Base-by-base conservation (phyloP, 1,139 yeast species). In the Sugiyamaella japonica region DNA sequence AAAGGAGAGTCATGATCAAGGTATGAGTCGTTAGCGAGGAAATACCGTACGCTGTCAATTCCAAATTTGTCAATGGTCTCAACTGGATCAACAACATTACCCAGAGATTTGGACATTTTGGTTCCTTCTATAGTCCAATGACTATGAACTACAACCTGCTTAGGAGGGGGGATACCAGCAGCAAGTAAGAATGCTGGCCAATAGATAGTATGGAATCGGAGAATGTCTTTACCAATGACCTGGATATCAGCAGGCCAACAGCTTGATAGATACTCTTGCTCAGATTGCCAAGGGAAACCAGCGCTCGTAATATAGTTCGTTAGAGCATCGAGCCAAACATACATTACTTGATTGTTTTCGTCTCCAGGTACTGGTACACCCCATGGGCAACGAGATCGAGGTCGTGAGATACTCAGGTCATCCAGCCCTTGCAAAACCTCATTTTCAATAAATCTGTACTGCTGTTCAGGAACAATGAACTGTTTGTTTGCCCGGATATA, bases 241-340 rank as follows among this genome's bases (percentile, higher is more conserved):
- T 93, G 98, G 0, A 85, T 82, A 6, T 91, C 79, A 0, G 76
- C 82, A 0, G 86, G 86, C 83, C 85, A 83, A 49, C 55, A 34
- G 34, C 61, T 55, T 17, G 54, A 53, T n/a, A 53, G 59, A 25
- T 39, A 52, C 5, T 55, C 59, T 7, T 56, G 25, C 23, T 54
- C 56, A 47, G 54, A 41, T 12, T 66, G 64, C 69, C 71, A 67
- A 3, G 89, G 85, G 56, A 82, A 87, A 1, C 89, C 90, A 3
- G 85, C 76, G 0, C 89, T 82, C 0, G 97, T 88, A 8, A 90
- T 56, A 67, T 93, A 93, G 67, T 90, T 93, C 48, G 88, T 77
- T 53, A 93, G 76, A 0, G 99, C 99, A 72, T 93, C 99, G 59
- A 93, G 86, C 99, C 99, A 93, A 8, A 93, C 99, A 65, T 93